A percentile compares a stretch with the other conserved stretches of the same genome.
Evolutionary conservation across 192 early-diverging fungal species (phyloP).

Genomic region (Thoreauomyces humboldtii): DNA sequence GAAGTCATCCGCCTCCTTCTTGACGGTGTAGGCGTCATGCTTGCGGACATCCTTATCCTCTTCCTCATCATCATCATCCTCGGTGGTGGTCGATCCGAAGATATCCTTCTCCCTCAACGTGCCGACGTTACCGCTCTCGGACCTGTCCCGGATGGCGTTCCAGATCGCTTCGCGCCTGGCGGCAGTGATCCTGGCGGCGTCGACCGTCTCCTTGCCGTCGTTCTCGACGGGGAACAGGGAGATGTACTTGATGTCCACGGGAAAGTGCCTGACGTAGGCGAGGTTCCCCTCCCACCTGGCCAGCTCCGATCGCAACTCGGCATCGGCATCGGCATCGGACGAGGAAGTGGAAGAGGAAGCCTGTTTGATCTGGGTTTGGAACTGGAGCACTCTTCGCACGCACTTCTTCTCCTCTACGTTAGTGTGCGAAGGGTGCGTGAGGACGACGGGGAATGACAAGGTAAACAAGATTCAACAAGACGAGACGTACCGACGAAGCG

Average conservation of each 20-base stretch:
- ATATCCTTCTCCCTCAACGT: slow-evolving; percentile 23
- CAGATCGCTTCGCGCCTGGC: slow-evolving; percentile 17
- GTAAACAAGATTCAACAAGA: too few species aligned
- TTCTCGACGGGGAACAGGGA: slow-evolving; percentile 33
- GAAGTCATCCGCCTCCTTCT: slow-evolving; percentile 27
- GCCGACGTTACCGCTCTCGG: neutral
- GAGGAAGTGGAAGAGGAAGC: too few species aligned
- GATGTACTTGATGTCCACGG: slow-evolving; percentile 46
- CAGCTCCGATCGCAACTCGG: too few species aligned
- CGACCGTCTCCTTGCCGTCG: neutral
- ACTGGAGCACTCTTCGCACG: too few species aligned
- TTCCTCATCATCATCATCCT: neutral
- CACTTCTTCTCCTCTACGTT: neutral
- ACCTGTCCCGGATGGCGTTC: slow-evolving; percentile 5
- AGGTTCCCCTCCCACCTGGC: too few species aligned
- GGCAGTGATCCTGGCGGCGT: neutral
- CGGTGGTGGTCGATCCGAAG: neutral
- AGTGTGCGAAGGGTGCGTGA: neutral
- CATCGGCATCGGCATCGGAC: too few species aligned
- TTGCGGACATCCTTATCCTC: neutral
- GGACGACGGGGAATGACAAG: too few species aligned
- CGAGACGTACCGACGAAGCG: slow-evolving; percentile 37
- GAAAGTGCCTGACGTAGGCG: slow-evolving; percentile 34
- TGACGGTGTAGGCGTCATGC: slow-evolving; percentile 3
- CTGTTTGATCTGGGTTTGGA: too few species aligned